Base-by-base conservation (phyloP, 106 monocot genomes). In the Dactylorhiza incarnata region DNA sequence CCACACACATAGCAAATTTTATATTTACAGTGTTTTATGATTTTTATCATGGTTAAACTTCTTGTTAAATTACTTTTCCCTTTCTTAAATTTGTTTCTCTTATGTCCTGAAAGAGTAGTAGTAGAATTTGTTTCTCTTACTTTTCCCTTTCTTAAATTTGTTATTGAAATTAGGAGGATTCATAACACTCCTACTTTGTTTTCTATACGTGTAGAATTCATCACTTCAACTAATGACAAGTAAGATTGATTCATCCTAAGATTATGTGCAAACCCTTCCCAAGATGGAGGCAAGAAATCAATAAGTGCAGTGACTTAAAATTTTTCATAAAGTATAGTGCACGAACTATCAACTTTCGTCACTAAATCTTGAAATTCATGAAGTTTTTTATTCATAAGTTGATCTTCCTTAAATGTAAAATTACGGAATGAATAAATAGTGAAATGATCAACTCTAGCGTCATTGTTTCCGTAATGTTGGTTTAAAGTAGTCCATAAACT, bases 61-160 rank as follows among this genome's bases (percentile, higher is more conserved):
- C 37, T 37, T 37, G 37, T 37, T 37, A 37, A 37, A 37, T 37
- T 2, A 37, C 1, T 56, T 56, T 14, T n/a, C 55, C n/a, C n/a
- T 13, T 56, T 56, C n/a, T 56, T 56, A 56, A 56, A 56, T n/a
- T 56, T 56, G 16, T 56, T 56, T n/a, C n/a, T 56, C n/a, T 56
- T 1, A 1, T 1, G 1, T 56, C 55, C 55, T 14, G 1, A n/a
- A n/a, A 2, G 55, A n/a, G 55, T 2, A 14, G 13, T 56, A 56
- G 16, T 56, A 14, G 6, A 56, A 2, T 56, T 14, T 56, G n/a
- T n/a, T n/a, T n/a, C n/a, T n/a, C n/a, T n/a, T n/a, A n/a, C n/a
- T n/a, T n/a, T n/a, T n/a, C n/a, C n/a, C n/a, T n/a, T n/a, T n/a
- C n/a, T n/a, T n/a, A n/a, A n/a, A n/a, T n/a, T 13, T 2, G 13